Evolutionary conservation across 371 early-diverging fungal genomes (phyloP).

Genomic region (Parasitella parasitica): DNA sequence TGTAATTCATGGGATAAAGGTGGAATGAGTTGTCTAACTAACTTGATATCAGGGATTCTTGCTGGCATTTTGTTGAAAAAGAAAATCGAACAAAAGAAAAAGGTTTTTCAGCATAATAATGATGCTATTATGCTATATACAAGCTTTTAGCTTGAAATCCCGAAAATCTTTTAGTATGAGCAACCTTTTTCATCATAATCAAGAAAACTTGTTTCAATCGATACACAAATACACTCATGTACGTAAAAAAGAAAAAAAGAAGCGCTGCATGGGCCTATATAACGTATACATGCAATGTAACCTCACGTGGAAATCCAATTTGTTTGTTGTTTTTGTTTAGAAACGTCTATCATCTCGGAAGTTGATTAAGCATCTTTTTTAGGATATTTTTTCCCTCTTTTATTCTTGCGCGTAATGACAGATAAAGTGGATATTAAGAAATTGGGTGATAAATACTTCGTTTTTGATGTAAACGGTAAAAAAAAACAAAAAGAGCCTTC

Average conservation of each 20-base stretch:
- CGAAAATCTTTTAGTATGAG: background rate
- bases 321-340: background rate
- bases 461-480: slow-evolving; percentile 27
- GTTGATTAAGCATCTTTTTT: background rate
- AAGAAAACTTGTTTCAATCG: background rate
- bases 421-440: background rate
- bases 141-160: background rate
- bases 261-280: background rate
- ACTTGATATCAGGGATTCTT: slow-evolving; percentile 42
- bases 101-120: background rate
- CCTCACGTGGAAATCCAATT: background rate
- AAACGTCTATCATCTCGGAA: background rate
- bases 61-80: slow-evolving; percentile 24
- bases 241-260: background rate
- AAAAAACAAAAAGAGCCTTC: background rate
- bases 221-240: background rate
- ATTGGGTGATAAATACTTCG: slow-evolving; percentile 20
- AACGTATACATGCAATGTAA: background rate
- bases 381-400: background rate
- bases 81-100: background rate
- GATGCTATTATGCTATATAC: background rate
- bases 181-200: background rate
- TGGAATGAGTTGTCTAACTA: slow-evolving; percentile 68
- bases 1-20: slow-evolving; percentile 66
- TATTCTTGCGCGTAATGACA: background rate